Percentiles rank a stretch among this genome's conserved stretches.
These are phyloP conservation scores for Diospyros kaki DNA, from an alignment of 148 eudicot species.

Conservation along the genomic window DNA sequence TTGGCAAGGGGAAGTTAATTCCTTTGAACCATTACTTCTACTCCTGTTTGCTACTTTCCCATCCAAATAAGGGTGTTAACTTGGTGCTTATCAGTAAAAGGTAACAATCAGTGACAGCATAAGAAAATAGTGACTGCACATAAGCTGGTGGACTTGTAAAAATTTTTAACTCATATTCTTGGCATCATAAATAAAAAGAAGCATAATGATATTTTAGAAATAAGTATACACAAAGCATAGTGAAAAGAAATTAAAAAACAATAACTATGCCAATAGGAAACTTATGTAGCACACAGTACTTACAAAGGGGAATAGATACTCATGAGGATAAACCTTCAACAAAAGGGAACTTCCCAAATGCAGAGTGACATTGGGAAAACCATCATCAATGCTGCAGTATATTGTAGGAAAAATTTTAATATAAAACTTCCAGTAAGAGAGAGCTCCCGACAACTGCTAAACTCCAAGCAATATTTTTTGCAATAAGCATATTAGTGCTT, in stretches of 20 bases:
- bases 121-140: no score
- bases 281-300: constrained; percentile 34
- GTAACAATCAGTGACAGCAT: no score
- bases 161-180: background rate
- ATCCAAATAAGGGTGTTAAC: no score
- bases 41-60: no score
- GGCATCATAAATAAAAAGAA: background rate
- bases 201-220: background rate
- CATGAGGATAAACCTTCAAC: constrained; percentile 69
- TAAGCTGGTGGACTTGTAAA: background rate
- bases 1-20: no score
- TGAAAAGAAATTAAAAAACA: background rate
- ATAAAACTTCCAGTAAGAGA: constrained; percentile 7
- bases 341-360: constrained; percentile 60
- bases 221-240: background rate
- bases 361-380: constrained; percentile 71
- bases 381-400: constrained; percentile 82
- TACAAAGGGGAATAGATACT: constrained; percentile 82
- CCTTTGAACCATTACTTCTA: no score
- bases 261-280: background rate
- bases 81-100: no score
- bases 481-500: background rate
- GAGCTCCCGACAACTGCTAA: background rate
- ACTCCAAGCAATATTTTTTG: background rate
- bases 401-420: background rate